Conservation (phyloP, 257 asterid species). For the Gynochthodes officinalis region DNA sequence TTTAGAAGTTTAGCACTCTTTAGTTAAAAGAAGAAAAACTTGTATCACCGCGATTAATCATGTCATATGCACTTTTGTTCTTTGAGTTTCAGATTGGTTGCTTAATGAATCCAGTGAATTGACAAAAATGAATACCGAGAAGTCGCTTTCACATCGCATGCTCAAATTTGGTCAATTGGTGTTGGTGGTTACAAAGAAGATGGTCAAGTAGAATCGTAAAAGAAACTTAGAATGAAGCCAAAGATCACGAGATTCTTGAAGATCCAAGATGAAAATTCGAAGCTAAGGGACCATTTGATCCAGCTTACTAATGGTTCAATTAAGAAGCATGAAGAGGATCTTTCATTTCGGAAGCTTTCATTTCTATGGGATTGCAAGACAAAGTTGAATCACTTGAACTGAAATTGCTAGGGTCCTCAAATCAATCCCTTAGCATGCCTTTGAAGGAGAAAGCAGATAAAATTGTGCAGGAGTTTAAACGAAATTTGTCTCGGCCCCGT, state of each 20-base stretch:
- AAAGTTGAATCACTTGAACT: slow-evolving; percentile 39
- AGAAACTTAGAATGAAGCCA: slow-evolving; percentile 47
- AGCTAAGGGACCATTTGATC: slow-evolving; percentile 38
- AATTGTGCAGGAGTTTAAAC: slow-evolving; percentile 39
- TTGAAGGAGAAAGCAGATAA: slow-evolving; percentile 42
- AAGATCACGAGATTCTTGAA: slow-evolving; percentile 35
- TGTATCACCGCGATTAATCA: not conserved
- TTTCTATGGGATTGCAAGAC: slow-evolving; percentile 41
- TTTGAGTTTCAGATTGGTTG: not conserved
- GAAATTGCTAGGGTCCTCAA: slow-evolving; percentile 41
- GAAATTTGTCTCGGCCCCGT: slow-evolving; percentile 39
- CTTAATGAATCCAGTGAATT: slow-evolving; percentile 36
- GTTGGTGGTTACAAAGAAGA: slow-evolving; percentile 41
- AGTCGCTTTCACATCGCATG: slow-evolving; percentile 37
- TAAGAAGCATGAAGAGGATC: slow-evolving; percentile 42
- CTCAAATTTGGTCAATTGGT: slow-evolving; percentile 42
- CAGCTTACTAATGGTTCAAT: slow-evolving; percentile 31
- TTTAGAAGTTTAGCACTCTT: not conserved
- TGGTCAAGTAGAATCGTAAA: slow-evolving; percentile 28
- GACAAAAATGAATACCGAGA: slow-evolving; percentile 39
- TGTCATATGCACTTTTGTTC: not conserved
- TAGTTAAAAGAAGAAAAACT: not conserved
- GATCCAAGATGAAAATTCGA: slow-evolving; percentile 42
- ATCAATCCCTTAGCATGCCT: slow-evolving; percentile 25
- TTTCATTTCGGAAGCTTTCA: slow-evolving; percentile 41